phyloP scores from a whole-genome alignment of 2,329 filamentous ascomycete species.

The Cercospora sp. region DNA sequence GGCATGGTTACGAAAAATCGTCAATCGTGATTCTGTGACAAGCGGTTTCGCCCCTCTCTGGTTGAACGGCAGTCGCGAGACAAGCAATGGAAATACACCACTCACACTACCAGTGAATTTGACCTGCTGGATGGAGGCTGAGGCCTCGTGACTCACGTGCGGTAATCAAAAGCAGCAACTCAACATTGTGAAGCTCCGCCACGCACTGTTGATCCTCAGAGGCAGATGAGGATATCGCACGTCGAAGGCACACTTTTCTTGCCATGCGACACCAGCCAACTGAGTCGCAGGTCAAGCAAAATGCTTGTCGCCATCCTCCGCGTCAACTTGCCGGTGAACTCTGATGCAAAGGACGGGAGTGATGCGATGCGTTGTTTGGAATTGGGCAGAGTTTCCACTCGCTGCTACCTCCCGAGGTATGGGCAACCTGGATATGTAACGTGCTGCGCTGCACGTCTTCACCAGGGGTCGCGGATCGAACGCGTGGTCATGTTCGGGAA shows the following conservation, averaged over 20 bases:
- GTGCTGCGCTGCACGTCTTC: neutral
- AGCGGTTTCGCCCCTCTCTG: neutral
- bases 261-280: neutral
- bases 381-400: neutral
- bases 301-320: neutral
- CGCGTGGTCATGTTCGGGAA: neutral
- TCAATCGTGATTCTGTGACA: neutral
- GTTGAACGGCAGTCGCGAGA: neutral
- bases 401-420: neutral
- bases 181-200: neutral
- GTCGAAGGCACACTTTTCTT: neutral
- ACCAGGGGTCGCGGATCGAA: neutral
- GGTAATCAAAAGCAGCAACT: constrained; percentile 1
- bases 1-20: neutral
- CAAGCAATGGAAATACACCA: neutral
- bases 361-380: neutral
- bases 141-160: constrained; percentile 13
- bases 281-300: neutral
- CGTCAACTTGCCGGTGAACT: neutral
- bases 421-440: neutral
- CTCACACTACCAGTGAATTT: neutral
- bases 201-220: neutral
- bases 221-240: neutral
- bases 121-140: constrained; percentile 7
- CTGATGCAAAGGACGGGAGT: neutral